Conservation (phyloP, 2,329 filamentous ascomycete genomes). For the Aaosphaeria arxii region DNA sequence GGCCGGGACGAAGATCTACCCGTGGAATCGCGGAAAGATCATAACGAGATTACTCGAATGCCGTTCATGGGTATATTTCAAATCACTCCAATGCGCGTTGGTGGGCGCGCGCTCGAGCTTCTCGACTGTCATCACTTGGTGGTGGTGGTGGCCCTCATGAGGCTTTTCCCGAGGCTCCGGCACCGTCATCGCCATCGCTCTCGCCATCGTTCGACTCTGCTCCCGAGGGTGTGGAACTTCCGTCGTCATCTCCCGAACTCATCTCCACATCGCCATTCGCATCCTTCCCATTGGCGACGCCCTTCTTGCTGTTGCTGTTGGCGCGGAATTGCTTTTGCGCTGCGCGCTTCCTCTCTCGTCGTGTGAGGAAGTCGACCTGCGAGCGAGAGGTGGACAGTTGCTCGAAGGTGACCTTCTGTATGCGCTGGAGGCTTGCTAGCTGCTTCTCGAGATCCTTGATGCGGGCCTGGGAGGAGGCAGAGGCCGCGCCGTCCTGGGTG, state of each 20-base stretch:
- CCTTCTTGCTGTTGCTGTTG: slow-evolving; percentile 18
- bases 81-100: too few species aligned
- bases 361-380: slow-evolving; percentile 37
- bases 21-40: too few species aligned
- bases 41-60: too few species aligned
- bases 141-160: too few species aligned
- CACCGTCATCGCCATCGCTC: slow-evolving; percentile 5
- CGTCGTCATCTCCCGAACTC: slow-evolving; percentile 14
- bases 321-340: slow-evolving; percentile 17
- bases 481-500: slow-evolving; percentile 1
- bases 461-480: slow-evolving; percentile 19
- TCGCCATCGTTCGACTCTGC: slow-evolving; percentile 14
- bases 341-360: slow-evolving; percentile 27
- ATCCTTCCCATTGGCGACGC: slow-evolving; percentile 16
- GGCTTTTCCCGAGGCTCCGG: background rate
- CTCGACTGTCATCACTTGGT: too few species aligned
- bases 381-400: slow-evolving; percentile 44
- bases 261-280: slow-evolving; percentile 26
- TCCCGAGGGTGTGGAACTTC: slow-evolving; percentile 11
- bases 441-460: slow-evolving; percentile 37
- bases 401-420: slow-evolving; percentile 45
- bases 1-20: too few species aligned
- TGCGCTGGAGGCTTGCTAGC: slow-evolving; percentile 42
- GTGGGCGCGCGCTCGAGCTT: too few species aligned
- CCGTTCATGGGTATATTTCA: too few species aligned